Base-by-base conservation (phyloP, 257 asterid species). In the Rauvolfia tetraphylla region DNA sequence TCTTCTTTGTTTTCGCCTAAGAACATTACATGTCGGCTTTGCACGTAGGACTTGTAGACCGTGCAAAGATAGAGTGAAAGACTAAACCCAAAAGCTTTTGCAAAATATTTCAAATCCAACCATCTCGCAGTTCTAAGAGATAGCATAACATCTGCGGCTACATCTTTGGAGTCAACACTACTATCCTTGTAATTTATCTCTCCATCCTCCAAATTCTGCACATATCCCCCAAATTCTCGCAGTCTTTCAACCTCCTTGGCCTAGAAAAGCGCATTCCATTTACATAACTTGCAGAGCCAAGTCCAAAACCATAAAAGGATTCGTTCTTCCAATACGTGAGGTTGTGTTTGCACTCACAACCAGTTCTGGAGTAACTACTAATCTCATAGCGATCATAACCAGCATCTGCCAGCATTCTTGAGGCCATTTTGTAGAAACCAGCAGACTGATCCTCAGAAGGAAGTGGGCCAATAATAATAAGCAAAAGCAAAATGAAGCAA, bases 81-180 rank as follows among this genome's bases (percentile, higher is more conserved):
- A 0, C 87, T 77, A 53, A 79, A 86, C 17, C 99, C 99, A 68
- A 95, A 95, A 68, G 89, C 87, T 74, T 85, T 87, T 18, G 65
- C 73, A 44, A 90, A 91, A 31, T 91, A 72, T 84, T 83, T 87
- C 89, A 95, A 85, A 83, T 92, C 94, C 87, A 95, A 83, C 38
- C 99, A 97, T 79, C 79, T 87, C 3, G 94, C 61, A 73, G 96
- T 95, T 79, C 98, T 83, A 13, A 95, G 90, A 69, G 98, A 91
- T 42, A 95, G 95, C 99, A 95, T 95, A 34, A 93, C 80, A 86
- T 95, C 97, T 89, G 75, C 81, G 2, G 96, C 97, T 75, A 91
- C 62, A 76, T 90, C 99, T 81, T 88, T 85, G 8, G 82, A 25
- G 46, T 91, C 89, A 49, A 82, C 56, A 34, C 17, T 48, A 51